Conservation (phyloP, 163 green algal species). For the Volvox carteri region DNA sequence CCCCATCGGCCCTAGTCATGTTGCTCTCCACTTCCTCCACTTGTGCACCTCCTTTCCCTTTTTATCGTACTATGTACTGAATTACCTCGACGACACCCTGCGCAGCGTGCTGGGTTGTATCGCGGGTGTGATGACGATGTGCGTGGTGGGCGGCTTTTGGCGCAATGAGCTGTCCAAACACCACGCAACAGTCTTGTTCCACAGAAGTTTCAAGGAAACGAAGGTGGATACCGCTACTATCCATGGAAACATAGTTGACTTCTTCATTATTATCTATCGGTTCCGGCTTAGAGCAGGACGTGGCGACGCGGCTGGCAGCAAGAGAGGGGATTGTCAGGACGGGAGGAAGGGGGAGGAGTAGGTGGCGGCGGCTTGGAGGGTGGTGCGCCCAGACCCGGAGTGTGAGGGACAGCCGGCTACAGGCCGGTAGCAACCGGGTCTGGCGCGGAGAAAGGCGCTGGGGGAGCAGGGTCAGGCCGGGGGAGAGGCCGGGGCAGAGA, state of each 20-base stretch:
- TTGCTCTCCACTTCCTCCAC: no score
- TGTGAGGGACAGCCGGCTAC: neutral
- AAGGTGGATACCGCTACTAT: no score
- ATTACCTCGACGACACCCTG: neutral
- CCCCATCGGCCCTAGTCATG: no score
- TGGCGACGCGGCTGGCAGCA: neutral
- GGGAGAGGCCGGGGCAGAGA: neutral
- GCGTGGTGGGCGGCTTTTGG: conserved; percentile 39
- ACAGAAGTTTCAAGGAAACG: no score
- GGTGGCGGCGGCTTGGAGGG: neutral
- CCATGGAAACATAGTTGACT: no score
- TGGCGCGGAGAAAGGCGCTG: neutral
- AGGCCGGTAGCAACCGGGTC: neutral
- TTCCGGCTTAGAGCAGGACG: conserved; percentile 22
- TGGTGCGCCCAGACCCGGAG: neutral
- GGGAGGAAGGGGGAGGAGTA: no score
- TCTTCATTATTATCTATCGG: no score
- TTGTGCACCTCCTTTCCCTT: no score
- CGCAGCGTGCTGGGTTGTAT: neutral
- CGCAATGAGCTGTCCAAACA: conserved; percentile 33
- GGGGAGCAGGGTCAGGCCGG: neutral
- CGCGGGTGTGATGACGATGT: conserved; percentile 34
- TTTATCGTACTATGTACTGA: no score
- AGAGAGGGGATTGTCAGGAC: neutral
- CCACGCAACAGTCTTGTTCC: neutral